A percentile compares a stretch with the other conserved stretches of the same genome.
phyloP scores from a whole-genome alignment of 169 alveolate species.

The Cardiosporidium cionae region DNA sequence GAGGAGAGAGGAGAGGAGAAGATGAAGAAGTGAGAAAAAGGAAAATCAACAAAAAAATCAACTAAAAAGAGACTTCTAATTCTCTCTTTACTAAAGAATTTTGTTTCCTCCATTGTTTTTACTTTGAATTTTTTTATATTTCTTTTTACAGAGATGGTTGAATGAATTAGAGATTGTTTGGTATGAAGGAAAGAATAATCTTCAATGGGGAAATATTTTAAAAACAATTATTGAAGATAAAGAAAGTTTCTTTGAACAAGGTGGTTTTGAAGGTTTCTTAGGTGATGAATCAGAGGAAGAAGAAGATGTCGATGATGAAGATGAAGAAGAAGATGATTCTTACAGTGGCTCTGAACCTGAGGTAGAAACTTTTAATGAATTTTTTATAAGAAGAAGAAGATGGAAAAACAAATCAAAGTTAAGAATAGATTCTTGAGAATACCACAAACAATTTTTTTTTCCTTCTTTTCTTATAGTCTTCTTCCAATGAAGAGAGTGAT shows the following conservation, averaged over 20 bases:
- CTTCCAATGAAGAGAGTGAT: neutral
- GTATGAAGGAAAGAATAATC: conserved; percentile 81
- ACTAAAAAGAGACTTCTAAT: too few relatives aligned
- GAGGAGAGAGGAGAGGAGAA: too few relatives aligned
- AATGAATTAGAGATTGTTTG: conserved; percentile 73
- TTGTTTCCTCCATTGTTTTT: too few relatives aligned
- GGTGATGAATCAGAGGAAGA: conserved; percentile 11
- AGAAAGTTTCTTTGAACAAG: conserved; percentile 25
- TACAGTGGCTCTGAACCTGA: neutral
- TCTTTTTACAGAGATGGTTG: conserved; percentile 52
- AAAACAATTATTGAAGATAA: conserved; percentile 49
- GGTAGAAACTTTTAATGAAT: neutral
- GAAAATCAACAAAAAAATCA: too few relatives aligned
- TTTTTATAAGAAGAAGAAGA: neutral
- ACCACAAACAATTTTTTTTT: neutral
- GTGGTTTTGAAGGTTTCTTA: conserved; percentile 29
- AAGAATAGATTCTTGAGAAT: too few relatives aligned
- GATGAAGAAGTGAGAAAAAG: too few relatives aligned
- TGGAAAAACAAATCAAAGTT: too few relatives aligned
- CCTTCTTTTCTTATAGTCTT: neutral
- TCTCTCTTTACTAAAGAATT: too few relatives aligned
- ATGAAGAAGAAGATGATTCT: neutral
- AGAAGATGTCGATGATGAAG: conserved; percentile 3
- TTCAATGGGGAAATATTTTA: conserved; percentile 77
- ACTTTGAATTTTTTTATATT: neutral